Evolutionary conservation across 2,329 filamentous ascomycete genomes (phyloP).

Genomic region (Teratosphaeriaceae sp.): DNA sequence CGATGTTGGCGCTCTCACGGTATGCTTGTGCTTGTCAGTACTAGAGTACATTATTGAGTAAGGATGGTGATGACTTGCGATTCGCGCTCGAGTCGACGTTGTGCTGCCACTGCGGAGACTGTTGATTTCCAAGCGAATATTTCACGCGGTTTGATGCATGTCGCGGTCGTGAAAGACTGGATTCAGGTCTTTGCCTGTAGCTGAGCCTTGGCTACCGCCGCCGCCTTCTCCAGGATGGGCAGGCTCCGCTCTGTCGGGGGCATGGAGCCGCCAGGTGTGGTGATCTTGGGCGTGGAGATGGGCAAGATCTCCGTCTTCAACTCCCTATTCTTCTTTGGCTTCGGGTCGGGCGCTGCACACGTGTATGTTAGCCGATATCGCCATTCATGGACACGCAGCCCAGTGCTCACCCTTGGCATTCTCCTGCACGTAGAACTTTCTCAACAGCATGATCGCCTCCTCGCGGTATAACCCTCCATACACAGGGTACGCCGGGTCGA

Average conservation of each 20-base stretch:
- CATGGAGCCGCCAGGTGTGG: constrained; percentile 7
- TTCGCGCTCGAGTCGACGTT: too few relatives aligned
- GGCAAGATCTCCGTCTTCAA: constrained; percentile 54
- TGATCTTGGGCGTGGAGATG: constrained; percentile 19
- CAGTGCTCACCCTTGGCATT: constrained; percentile 70
- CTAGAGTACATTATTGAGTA: too few relatives aligned
- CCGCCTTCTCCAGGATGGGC: constrained; percentile 8
- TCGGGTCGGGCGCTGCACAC: constrained; percentile 52
- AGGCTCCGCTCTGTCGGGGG: neutral
- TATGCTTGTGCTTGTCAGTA: too few relatives aligned
- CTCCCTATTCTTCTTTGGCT: constrained; percentile 57
- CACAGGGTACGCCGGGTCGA: constrained; percentile 74
- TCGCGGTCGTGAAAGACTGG: too few relatives aligned
- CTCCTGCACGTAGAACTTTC: constrained; percentile 96
- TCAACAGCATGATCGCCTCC: constrained; percentile 84
- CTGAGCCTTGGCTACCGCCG: constrained; percentile 5
- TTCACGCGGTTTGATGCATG: too few relatives aligned
- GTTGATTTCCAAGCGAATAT: too few relatives aligned
- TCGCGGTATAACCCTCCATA: constrained; percentile 84
- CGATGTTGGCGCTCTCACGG: too few relatives aligned
- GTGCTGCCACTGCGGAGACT: too few relatives aligned
- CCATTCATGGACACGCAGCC: too few relatives aligned
- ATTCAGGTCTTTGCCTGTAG: neutral
- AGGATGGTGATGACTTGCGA: too few relatives aligned
- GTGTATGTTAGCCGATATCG: constrained; percentile 7